Evolutionary conservation across 2,329 filamentous ascomycete genomes (phyloP).

Genomic region (Ustulina deusta): DNA sequence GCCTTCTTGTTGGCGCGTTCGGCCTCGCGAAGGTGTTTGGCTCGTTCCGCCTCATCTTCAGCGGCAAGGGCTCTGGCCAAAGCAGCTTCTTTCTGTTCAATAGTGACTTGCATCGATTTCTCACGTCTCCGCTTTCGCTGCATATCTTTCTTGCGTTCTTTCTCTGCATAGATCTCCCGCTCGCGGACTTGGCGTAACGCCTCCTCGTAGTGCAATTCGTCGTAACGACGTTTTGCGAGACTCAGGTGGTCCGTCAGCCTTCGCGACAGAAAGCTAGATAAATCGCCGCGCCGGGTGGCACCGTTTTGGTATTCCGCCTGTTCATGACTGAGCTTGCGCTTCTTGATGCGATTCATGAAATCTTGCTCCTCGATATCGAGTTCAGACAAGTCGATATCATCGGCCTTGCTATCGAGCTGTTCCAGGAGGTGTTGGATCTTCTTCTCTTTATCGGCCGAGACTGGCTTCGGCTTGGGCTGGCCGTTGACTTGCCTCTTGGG

Average conservation of each 20-base stretch:
- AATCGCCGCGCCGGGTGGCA: constrained; percentile 72
- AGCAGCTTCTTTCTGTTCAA: constrained; percentile 88
- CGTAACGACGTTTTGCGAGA: constrained; percentile 80
- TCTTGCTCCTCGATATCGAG: constrained; percentile 59
- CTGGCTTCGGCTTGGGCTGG: constrained; percentile 62
- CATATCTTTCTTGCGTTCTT: constrained; percentile 99
- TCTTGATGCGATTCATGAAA: constrained; percentile 70
- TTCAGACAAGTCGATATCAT: constrained; percentile 57
- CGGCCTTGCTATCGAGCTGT: constrained; percentile 55
- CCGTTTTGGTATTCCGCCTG: constrained; percentile 72
- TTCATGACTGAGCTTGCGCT: constrained; percentile 76
- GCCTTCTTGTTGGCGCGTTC: constrained; percentile 94
- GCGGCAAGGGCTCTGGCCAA: constrained; percentile 81
- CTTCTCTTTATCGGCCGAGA: constrained; percentile 72
- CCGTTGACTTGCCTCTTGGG: constrained; percentile 72
- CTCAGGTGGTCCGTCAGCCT: constrained; percentile 77
- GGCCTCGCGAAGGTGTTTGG: constrained; percentile 84
- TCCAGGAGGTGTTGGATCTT: constrained; percentile 76
- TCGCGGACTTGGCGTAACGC: constrained; percentile 89
- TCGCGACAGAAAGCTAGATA: constrained; percentile 66
- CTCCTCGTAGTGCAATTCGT: constrained; percentile 80
- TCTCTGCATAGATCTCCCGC: constrained; percentile 91
- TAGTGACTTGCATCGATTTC: constrained; percentile 93
- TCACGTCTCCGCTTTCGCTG: constrained; percentile 95
- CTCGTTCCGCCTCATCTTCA: constrained; percentile 83